Evolutionary conservation across 2,329 filamentous ascomycete species (phyloP), one percentile per base, ranked within the genome.

Genomic region (Trichoderma sp.): DNA sequence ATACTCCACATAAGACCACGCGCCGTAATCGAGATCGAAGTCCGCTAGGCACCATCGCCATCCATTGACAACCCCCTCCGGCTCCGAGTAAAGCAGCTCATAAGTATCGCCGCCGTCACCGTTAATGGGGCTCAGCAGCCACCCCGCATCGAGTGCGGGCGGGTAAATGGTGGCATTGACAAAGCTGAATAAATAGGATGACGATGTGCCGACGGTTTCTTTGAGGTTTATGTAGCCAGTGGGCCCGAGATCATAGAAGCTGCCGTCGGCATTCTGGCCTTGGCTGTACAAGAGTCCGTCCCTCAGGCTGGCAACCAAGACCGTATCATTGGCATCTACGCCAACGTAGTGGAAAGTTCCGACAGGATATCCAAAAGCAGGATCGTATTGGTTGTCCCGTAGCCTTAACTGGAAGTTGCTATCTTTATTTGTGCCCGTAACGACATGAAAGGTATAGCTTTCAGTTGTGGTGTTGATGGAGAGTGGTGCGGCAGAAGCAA

Each of bases 131-230:
- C n/a, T 51, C 43, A 51, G n/a, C 43, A 51, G n/a, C 43, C 43
- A 51, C 43, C 43, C 43, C 43, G 43, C n/a, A 21, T 51, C 43
- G 2, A 51, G 15, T 51, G 43, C 43, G 15, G n/a, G 43, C 43
- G 43, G 43, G 43, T 51, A 51, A 51, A 51, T 51, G n/a, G 43
- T 51, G n/a, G 43, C 76, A 79, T 81, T 0, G 80, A 82, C 6
- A 77, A 32, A 58, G 28, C 56, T 58, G 15, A 30, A 58, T 32
- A 30, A 32, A 58, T 58, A 58, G 9, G 26, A 83, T 0, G 26
- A 58, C 28, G 15, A 58, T 9, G 28, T 58, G 18, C 28, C 28
- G 28, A 32, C 28, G 28, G 26, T 21, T 21, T 51, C 4, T 51
- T 51, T 2, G 43, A 21, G n/a, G 43, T 51, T 58, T 4, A 30